Conservation (phyloP, 768 basidiomycete species). For the Candolleomyces eurysporus region DNA sequence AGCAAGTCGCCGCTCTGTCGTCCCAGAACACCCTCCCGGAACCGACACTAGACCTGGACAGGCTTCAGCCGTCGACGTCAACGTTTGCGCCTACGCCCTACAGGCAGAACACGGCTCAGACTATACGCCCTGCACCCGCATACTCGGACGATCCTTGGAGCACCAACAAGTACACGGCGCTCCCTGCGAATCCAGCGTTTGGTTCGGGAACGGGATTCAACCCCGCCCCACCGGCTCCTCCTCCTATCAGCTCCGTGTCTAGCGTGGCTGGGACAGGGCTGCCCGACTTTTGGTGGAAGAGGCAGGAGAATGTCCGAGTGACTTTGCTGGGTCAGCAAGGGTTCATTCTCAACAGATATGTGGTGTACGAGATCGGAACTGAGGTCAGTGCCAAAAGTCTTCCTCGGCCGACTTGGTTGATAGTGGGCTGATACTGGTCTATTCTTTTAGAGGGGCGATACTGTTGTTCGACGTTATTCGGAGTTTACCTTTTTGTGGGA, state of each 20-base stretch:
- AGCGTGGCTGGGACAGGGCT: slow-evolving; percentile 69
- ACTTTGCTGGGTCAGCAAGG: slow-evolving; percentile 85
- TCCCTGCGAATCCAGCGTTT: slow-evolving; percentile 7
- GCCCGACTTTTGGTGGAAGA: slow-evolving; percentile 86
- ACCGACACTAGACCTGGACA: slow-evolving; percentile 63
- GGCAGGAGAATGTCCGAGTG: slow-evolving; percentile 68
- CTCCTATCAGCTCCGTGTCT: slow-evolving; percentile 50
- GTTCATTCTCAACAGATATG: slow-evolving; percentile 86
- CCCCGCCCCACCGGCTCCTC: neutral
- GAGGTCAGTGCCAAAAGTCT: slow-evolving; percentile 51
- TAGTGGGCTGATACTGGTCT: slow-evolving; percentile 7
- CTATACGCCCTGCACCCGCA: slow-evolving; percentile 44
- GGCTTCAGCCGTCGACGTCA: slow-evolving; percentile 53
- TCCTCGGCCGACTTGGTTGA: too few relatives aligned
- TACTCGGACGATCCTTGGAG: slow-evolving; percentile 74
- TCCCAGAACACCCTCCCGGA: slow-evolving; percentile 77
- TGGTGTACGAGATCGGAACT: slow-evolving; percentile 77
- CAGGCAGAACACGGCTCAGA: slow-evolving; percentile 40
- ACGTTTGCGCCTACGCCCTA: slow-evolving; percentile 43
- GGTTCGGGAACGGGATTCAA: neutral
- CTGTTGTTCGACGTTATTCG: slow-evolving; percentile 85
- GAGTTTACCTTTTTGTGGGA: slow-evolving; percentile 94
- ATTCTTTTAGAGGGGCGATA: slow-evolving; percentile 48
- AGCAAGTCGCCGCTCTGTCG: slow-evolving; percentile 74
- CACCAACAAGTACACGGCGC: slow-evolving; percentile 31